Conservation (phyloP, 805 yeast species). For the Pichia exigua region DNA sequence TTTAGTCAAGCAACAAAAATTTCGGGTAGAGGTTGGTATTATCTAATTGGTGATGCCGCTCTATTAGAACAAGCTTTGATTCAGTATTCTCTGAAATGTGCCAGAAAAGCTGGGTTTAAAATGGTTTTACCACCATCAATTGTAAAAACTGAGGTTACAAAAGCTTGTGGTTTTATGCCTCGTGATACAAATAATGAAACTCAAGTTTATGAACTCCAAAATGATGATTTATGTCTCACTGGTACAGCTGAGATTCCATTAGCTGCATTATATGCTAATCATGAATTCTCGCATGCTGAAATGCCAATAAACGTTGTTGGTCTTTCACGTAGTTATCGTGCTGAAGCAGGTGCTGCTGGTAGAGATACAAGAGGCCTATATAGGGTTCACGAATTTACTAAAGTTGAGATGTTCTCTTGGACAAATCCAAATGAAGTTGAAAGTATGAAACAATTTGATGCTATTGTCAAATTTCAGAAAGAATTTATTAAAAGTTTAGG, state of each 20-base stretch:
- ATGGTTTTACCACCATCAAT: constrained; percentile 80
- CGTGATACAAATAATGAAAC: constrained; percentile 80
- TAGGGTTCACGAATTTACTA: constrained; percentile 93
- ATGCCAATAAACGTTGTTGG: constrained; percentile 66
- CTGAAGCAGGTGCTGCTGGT: constrained; percentile 97
- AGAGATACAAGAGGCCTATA: constrained; percentile 86
- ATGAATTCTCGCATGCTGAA: constrained; percentile 21
- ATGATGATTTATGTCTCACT: constrained; percentile 52
- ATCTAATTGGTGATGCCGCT: constrained; percentile 78
- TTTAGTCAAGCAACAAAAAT: constrained; percentile 63
- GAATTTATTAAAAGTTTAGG: constrained; percentile 61
- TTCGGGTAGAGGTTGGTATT: constrained; percentile 86
- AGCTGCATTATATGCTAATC: constrained; percentile 66
- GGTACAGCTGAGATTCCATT: constrained; percentile 96
- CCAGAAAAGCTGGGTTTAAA: constrained; percentile 58
- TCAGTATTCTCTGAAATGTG: constrained; percentile 64
- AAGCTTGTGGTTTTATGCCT: constrained; percentile 93
- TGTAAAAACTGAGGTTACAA: constrained; percentile 65
- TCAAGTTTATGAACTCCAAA: constrained; percentile 64
- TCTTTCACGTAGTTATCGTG: constrained; percentile 78
- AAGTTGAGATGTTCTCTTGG: constrained; percentile 89
- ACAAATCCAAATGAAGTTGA: constrained; percentile 25
- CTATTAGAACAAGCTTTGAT: constrained; percentile 82
- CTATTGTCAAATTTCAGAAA: constrained; percentile 56
- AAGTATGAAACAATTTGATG: constrained; percentile 48